phyloP scores from a whole-genome alignment of 805 yeast species.

The Yamadazyma kitorensis region DNA sequence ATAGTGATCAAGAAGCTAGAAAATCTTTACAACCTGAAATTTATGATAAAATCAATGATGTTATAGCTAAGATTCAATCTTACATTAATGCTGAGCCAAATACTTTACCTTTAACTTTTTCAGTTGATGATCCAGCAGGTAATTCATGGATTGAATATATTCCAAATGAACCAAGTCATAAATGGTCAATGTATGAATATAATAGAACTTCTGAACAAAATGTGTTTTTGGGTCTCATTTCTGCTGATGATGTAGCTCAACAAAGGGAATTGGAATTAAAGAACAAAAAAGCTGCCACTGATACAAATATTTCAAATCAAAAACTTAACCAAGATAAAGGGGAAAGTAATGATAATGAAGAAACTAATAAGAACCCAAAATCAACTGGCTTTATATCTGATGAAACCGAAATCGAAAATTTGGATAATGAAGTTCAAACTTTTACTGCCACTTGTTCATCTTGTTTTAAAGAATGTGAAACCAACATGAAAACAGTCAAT shows the following conservation, averaged over 20 bases:
- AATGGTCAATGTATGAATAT: constrained; percentile 85
- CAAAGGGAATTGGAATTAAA: constrained; percentile 47
- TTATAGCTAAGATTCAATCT: constrained; percentile 58
- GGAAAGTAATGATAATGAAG: constrained; percentile 22
- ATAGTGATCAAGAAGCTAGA: constrained; percentile 79
- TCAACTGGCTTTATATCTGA: constrained; percentile 64
- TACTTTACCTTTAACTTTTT: constrained; percentile 72
- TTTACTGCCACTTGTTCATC: constrained; percentile 91
- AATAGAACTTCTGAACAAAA: constrained; percentile 85
- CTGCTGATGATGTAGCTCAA: constrained; percentile 59
- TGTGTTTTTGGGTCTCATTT: constrained; percentile 75
- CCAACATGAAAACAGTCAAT: constrained; percentile 95
- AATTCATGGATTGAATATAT: constrained; percentile 92
- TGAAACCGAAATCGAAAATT: constrained; percentile 78
- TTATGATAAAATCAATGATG: constrained; percentile 69
- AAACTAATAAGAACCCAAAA: constrained; percentile 15
- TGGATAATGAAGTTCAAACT: constrained; percentile 86
- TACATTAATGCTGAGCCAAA: constrained; percentile 65
- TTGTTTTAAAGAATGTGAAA: constrained; percentile 76
- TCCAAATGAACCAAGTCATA: constrained; percentile 85
- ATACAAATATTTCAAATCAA: constrained; percentile 24
- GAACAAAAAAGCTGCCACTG: constrained; percentile 42
- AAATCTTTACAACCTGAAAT: constrained; percentile 70
- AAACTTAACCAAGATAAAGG: too few species aligned
- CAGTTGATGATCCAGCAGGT: constrained; percentile 91